Base-by-base conservation (phyloP, 106 monocot genomes). In the Dioscorea alata region DNA sequence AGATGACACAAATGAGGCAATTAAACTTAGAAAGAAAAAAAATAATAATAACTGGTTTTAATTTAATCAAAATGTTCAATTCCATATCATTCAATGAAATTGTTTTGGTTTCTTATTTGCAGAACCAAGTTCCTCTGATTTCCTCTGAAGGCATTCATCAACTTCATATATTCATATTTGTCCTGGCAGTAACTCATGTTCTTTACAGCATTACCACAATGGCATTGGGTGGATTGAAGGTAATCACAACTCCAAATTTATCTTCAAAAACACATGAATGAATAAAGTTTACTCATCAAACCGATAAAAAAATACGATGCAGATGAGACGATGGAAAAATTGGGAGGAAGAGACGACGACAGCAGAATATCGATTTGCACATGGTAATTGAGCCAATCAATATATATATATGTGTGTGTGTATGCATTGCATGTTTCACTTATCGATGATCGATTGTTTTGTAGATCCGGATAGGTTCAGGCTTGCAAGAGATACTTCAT, bases 401-500 rank as follows among this genome's bases (percentile, higher is more conserved):
- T 21, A 1, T 15, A 4, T 35, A 28, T 15, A 65, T 18, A 16
- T 34, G 2, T 8, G 4, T 33, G 18, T 14, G 48, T 25, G 16
- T 14, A 19, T 32, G 1, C 2, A 2, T 21, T 56, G 4, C 23
- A 25, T 2, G n/a, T n/a, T 12, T 28, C 9, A 54, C 33, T 6
- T 12, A 13, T 54, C 12, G 21, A 21, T 4, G 33, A 33, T 14
- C 2, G 10, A 42, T 69, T 69, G 2, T 28, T 59, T 2, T 49
- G 35, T 32, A 81, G 81, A 81, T 65, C 81, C 81, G 5, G 66
- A 72, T 49, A 72, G 81, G 64, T 81, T 81, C 72, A 69, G 81
- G 51, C 76, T 81, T 35, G 61, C 76, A 23, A 76, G 81, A 66
- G 81, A 81, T 4, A 81, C 81, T n/a, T 76, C 81, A 1, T 81